These are phyloP conservation scores for Lasiosphaeria hispida DNA, from an alignment of 495 filamentous ascomycete species.

Conservation along the genomic window DNA sequence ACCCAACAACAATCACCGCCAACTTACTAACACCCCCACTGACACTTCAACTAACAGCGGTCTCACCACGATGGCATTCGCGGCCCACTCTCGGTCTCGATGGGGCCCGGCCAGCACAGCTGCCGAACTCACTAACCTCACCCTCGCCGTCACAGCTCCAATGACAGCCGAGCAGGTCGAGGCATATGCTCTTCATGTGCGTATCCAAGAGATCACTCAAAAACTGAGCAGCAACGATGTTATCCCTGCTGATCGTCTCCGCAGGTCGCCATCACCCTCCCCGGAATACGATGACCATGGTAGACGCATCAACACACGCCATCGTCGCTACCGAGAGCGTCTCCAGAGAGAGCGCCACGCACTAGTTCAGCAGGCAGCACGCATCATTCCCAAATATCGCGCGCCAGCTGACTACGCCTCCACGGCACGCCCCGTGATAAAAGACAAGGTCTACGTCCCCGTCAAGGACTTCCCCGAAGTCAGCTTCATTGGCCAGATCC, in stretches of 20 bases:
- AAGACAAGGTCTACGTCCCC: slow-evolving; percentile 97
- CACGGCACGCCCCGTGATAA: slow-evolving; percentile 58
- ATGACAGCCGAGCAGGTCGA: slow-evolving; percentile 95
- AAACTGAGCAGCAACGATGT: slow-evolving; percentile 93
- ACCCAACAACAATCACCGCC: no score
- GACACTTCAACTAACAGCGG: no score
- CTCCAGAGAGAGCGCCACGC: slow-evolving; percentile 94
- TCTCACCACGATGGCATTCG: no score
- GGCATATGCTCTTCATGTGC: slow-evolving; percentile 85
- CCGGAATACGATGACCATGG: slow-evolving; percentile 95
- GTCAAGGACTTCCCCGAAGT: slow-evolving; percentile 99
- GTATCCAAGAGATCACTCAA: slow-evolving; percentile 94
- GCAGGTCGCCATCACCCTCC: slow-evolving; percentile 83
- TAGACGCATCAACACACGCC: slow-evolving; percentile 89
- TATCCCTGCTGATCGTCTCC: slow-evolving; percentile 67
- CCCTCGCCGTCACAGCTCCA: slow-evolving; percentile 71
- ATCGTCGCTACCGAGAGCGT: slow-evolving; percentile 87
- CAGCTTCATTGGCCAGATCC: slow-evolving; percentile 99
- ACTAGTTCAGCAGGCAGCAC: slow-evolving; percentile 89
- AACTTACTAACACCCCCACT: no score
- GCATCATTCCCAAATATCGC: slow-evolving; percentile 90
- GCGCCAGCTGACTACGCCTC: slow-evolving; percentile 87
- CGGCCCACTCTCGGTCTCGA: no score
- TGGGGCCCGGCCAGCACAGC: no score
- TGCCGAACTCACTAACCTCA: no score